Evolutionary conservation across 495 filamentous ascomycete species (phyloP).

Genomic region (Penicillium roqueforti): DNA sequence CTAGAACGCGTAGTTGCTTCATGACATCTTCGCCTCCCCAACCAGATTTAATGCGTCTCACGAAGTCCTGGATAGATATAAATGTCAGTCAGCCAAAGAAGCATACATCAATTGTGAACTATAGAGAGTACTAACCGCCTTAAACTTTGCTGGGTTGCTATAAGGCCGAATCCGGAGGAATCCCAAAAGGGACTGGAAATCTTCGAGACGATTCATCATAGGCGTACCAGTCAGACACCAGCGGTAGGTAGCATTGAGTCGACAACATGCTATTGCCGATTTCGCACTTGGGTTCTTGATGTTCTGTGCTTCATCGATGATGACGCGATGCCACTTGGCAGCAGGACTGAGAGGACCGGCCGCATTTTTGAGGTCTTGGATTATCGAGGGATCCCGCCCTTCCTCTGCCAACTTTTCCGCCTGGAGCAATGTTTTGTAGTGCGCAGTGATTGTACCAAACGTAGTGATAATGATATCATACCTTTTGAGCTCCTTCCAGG

Average conservation of each 20-base stretch:
- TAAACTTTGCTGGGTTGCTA: conserved; percentile 59
- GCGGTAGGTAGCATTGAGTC: conserved; percentile 60
- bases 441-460: conserved; percentile 71
- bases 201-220: conserved; percentile 85
- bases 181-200: conserved; percentile 75
- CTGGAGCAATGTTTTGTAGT: conserved; percentile 51
- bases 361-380: conserved; percentile 20
- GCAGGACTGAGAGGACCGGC: conserved; percentile 61
- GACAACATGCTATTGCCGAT: conserved; percentile 55
- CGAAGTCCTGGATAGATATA: conserved; percentile 42
- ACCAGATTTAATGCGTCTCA: conserved; percentile 46
- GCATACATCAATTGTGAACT: conserved; percentile 1
- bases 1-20: conserved; percentile 67
- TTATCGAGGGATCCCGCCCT: conserved; percentile 16
- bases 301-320: conserved; percentile 90
- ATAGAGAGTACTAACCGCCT: conserved; percentile 36
- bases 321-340: conserved; percentile 74
- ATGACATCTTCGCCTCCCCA: conserved; percentile 49
- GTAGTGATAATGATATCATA: conserved; percentile 90
- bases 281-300: conserved; percentile 84
- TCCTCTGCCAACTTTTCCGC: conserved; percentile 41
- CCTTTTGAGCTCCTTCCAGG: conserved; percentile 57
- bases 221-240: conserved; percentile 92
- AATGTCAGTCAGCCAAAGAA: not conserved
- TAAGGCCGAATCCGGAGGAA: conserved; percentile 87